A percentile compares a stretch with the other conserved stretches of the same genome.
phyloP scores from a whole-genome alignment of 2,329 filamentous ascomycete species.

The Didymella keratinophila region DNA sequence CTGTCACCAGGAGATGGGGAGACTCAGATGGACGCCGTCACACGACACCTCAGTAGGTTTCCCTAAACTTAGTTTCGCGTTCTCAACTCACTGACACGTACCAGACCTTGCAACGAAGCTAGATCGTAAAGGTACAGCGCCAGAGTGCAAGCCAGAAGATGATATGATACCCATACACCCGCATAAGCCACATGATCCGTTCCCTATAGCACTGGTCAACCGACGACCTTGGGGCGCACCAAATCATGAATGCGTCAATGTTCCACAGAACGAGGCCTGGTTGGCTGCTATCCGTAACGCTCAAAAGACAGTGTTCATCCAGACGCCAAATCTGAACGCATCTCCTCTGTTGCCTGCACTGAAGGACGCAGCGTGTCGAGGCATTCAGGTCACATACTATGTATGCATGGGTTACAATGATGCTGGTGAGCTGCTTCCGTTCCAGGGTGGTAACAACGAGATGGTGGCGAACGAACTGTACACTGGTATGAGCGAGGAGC shows the following conservation, averaged over 20 bases:
- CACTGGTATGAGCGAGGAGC: conserved; percentile 58
- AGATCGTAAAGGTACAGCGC: conserved; percentile 61
- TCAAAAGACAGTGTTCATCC: conserved; percentile 72
- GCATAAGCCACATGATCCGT: conserved; percentile 60
- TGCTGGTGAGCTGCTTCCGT: conserved; percentile 75
- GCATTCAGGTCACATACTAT: conserved; percentile 73
- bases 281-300: conserved; percentile 74
- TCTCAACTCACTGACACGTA: not conserved
- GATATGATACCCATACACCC: conserved; percentile 73
- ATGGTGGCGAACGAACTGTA: conserved; percentile 70
- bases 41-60: conserved; percentile 67
- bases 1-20: conserved; percentile 62
- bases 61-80: not conserved
- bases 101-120: conserved; percentile 54
- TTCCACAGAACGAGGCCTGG: conserved; percentile 80
- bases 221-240: conserved; percentile 71
- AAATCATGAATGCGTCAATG: conserved; percentile 66
- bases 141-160: conserved; percentile 60
- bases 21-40: conserved; percentile 65
- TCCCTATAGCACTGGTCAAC: conserved; percentile 77
- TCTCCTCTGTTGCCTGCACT: conserved; percentile 71
- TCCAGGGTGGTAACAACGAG: conserved; percentile 79
- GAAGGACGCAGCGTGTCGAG: conserved; percentile 69
- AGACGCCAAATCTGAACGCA: conserved; percentile 79
- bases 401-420: conserved; percentile 84